These are phyloP conservation scores for Porodaedalea pini DNA, from an alignment of 1,284 basidiomycete species.

Conservation along the genomic window DNA sequence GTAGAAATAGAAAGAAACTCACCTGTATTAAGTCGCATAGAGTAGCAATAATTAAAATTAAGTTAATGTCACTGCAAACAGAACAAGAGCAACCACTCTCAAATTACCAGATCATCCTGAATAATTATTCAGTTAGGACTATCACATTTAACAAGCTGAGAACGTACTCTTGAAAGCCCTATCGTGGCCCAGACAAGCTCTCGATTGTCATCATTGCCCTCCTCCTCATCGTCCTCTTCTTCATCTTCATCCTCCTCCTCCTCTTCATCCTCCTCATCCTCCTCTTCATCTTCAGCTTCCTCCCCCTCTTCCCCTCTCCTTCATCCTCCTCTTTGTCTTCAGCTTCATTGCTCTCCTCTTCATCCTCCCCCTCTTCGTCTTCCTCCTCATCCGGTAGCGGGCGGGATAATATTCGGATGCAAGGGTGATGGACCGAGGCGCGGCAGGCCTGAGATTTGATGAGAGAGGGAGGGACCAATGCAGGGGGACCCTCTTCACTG, in stretches of 20 bases:
- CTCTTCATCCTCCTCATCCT: background rate
- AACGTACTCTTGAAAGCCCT: constrained; percentile 7
- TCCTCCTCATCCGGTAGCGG: too few species aligned
- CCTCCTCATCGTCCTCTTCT: background rate
- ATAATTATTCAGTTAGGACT: background rate
- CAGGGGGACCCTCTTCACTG: background rate
- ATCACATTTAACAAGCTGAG: background rate
- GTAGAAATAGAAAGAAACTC: background rate
- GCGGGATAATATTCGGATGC: background rate
- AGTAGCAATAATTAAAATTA: background rate
- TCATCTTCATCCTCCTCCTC: background rate
- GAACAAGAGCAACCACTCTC: background rate
- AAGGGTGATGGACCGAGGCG: background rate
- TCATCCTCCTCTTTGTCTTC: too few species aligned
- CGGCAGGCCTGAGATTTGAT: background rate
- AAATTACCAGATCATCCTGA: background rate
- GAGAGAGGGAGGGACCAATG: background rate
- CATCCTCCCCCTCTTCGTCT: too few species aligned
- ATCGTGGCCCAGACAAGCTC: constrained; percentile 2
- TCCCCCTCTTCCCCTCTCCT: too few species aligned
- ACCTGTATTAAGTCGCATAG: background rate
- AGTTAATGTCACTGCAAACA: background rate
- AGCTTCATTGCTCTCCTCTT: too few species aligned
- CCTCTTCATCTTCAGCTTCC: background rate
- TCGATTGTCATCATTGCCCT: background rate